Conservation (phyloP, 257 asterid species). For the Pogostemon cablin region DNA sequence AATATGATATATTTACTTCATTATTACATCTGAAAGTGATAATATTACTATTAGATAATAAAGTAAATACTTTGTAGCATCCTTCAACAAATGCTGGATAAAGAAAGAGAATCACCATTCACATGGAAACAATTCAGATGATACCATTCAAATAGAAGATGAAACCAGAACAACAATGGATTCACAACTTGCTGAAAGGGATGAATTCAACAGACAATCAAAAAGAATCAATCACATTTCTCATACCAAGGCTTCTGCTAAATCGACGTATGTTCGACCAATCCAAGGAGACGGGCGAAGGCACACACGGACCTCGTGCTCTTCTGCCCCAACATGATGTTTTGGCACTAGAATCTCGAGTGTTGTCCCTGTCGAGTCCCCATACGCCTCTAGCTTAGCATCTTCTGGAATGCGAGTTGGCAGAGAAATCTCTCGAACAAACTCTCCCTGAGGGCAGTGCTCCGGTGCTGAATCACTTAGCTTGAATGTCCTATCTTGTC, state of each 20-base stretch:
- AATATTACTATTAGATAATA: too few species aligned
- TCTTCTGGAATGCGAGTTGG: constrained; percentile 39
- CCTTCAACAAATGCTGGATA: not conserved
- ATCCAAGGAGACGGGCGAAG: constrained; percentile 39
- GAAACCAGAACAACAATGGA: not conserved
- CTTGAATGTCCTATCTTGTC: constrained; percentile 36
- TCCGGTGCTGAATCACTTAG: constrained; percentile 33
- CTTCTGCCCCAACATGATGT: constrained; percentile 34
- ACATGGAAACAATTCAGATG: constrained; percentile 13
- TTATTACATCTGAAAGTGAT: too few species aligned
- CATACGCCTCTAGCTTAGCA: constrained; percentile 37
- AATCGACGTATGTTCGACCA: constrained; percentile 30
- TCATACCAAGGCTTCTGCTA: constrained; percentile 36
- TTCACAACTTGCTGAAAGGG: constrained; percentile 1
- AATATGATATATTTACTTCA: too few species aligned
- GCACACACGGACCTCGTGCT: constrained; percentile 39
- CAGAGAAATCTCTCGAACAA: constrained; percentile 35
- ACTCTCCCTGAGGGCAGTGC: constrained; percentile 41
- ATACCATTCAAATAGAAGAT: not conserved
- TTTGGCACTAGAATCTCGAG: constrained; percentile 41
- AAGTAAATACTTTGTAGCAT: too few species aligned
- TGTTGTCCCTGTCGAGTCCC: constrained; percentile 35
- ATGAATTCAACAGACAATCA: constrained; percentile 22
- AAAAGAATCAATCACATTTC: constrained; percentile 26
- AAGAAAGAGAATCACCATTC: not conserved